Evolutionary conservation across 2,329 filamentous ascomycete species (phyloP).

Genomic region (Amylocarpus encephaloides): DNA sequence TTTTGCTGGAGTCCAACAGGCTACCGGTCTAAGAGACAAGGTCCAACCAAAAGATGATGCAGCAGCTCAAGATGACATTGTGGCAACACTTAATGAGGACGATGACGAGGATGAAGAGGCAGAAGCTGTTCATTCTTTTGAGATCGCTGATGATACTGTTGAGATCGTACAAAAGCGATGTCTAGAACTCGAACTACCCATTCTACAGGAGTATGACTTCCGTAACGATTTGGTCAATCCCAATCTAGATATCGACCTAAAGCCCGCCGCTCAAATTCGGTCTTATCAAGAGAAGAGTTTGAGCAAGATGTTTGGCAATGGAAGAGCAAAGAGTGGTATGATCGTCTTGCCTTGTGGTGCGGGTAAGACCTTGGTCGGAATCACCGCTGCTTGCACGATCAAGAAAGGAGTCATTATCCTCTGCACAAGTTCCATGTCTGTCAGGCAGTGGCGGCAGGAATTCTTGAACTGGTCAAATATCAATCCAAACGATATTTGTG

Average conservation of each 20-base stretch:
- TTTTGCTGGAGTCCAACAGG: constrained; percentile 80
- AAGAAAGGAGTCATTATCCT: constrained; percentile 95
- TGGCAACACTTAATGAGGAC: constrained; percentile 67
- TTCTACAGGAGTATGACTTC: constrained; percentile 97
- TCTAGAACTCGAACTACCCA: constrained; percentile 75
- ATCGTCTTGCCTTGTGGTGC: constrained; percentile 96
- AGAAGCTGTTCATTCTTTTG: constrained; percentile 86
- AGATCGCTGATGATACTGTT: constrained; percentile 76
- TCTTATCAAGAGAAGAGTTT: constrained; percentile 95
- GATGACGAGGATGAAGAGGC: constrained; percentile 78
- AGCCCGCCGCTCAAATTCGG: constrained; percentile 82
- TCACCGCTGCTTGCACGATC: constrained; percentile 95
- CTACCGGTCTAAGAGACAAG: constrained; percentile 38
- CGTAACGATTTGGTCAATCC: constrained; percentile 83
- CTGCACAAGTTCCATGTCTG: constrained; percentile 96
- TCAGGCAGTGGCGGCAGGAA: constrained; percentile 92
- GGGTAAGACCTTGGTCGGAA: constrained; percentile 95
- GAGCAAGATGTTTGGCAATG: constrained; percentile 99
- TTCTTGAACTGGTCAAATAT: constrained; percentile 99
- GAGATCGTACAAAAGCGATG: constrained; percentile 87
- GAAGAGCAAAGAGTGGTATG: constrained; percentile 91
- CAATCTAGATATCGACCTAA: constrained; percentile 88
- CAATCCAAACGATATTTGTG: constrained; percentile 83
- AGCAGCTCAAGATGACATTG: constrained; percentile 60
- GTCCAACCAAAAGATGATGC: constrained; percentile 35